Evolutionary conservation across 192 early-diverging fungal genomes (phyloP).

Genomic region (Haplosporangium gracile): DNA sequence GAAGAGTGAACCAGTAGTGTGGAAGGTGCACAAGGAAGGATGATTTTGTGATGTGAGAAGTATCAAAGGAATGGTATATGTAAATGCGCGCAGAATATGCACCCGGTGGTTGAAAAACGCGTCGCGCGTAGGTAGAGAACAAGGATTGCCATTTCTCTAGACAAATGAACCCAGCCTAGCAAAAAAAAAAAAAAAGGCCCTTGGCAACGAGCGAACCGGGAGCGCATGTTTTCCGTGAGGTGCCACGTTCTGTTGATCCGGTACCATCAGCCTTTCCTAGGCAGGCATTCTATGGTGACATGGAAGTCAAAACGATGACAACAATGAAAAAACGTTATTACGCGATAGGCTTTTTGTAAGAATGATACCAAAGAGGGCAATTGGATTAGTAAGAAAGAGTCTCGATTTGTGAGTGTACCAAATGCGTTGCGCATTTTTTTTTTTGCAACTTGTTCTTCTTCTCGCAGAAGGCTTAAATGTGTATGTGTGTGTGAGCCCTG

Average conservation of each 20-base stretch:
- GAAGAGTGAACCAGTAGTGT: not conserved
- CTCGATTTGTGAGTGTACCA: not conserved
- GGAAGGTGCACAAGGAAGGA: not conserved
- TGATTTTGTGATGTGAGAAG: not conserved
- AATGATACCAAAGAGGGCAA: not conserved
- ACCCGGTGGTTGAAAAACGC: not conserved
- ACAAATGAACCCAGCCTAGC: too few relatives aligned
- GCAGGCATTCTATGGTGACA: too few relatives aligned
- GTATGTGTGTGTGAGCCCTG: not conserved
- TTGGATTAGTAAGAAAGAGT: not conserved
- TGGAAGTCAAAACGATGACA: too few relatives aligned
- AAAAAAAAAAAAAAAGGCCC: too few relatives aligned
- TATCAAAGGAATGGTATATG: not conserved
- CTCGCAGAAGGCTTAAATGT: too few relatives aligned
- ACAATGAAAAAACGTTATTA: not conserved
- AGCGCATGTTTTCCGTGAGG: too few relatives aligned
- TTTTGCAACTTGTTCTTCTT: not conserved
- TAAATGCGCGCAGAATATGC: not conserved
- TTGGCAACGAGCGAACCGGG: too few relatives aligned
- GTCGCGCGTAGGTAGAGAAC: not conserved
- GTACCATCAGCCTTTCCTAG: too few relatives aligned
- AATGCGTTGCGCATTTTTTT: not conserved
- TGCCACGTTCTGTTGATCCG: too few relatives aligned
- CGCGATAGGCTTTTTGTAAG: not conserved
- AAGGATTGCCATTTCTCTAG: not conserved